Evolutionary conservation across 2,329 filamentous ascomycete species (phyloP).

Genomic region (Pseudogymnoascus sp.): DNA sequence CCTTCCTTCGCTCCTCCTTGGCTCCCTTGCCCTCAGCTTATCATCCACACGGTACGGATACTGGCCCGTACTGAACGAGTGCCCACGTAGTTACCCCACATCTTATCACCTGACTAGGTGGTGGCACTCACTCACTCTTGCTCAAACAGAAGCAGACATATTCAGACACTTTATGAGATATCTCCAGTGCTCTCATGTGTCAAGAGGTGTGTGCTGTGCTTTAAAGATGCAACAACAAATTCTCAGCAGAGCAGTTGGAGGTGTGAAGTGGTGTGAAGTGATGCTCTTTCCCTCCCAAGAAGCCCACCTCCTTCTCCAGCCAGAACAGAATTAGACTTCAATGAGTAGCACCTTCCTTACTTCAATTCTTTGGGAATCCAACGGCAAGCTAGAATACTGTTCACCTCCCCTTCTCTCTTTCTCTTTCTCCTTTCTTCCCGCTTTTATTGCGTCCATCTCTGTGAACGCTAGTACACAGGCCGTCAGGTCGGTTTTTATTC

Average conservation of each 20-base stretch:
- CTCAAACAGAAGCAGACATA: not conserved
- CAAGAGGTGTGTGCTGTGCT: not conserved
- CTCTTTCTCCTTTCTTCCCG: not conserved
- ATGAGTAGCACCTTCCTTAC: not conserved
- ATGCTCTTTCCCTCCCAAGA: not conserved
- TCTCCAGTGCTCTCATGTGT: not conserved
- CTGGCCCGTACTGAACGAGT: not conserved
- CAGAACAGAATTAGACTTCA: not conserved
- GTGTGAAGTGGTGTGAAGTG: not conserved
- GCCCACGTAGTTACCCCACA: not conserved
- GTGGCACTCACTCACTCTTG: not conserved
- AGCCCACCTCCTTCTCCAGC: not conserved
- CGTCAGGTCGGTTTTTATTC: conserved; percentile 1
- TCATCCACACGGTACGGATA: not conserved
- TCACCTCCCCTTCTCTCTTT: not conserved
- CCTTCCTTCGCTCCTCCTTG: not conserved
- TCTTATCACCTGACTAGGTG: not conserved
- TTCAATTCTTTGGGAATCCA: not conserved
- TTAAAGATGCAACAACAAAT: not conserved
- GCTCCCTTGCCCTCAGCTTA: not conserved
- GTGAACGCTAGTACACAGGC: not conserved
- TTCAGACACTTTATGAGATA: not conserved
- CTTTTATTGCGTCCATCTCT: not conserved
- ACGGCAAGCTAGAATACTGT: not conserved
- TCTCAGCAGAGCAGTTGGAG: not conserved